Evolutionary conservation across 225 moss, liverwort and hornwort genomes (phyloP).

Genomic region (Bryoerythrophyllum caledonicum): DNA sequence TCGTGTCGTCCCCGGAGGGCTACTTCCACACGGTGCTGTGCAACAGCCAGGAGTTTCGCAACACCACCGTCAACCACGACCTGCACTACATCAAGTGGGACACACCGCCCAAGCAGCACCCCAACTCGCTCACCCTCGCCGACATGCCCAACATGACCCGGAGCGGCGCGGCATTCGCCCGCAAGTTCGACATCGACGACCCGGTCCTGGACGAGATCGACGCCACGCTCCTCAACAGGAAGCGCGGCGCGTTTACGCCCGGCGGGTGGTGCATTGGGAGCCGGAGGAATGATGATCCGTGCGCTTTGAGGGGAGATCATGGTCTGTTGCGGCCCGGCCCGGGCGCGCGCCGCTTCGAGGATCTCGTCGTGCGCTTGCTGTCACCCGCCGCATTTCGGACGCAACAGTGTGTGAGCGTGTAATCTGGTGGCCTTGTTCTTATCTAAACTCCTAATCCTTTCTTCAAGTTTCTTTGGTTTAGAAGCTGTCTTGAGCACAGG

Average conservation of each 20-base stretch:
- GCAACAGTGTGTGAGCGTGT: conserved; percentile 60
- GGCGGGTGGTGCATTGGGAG: conserved; percentile 77
- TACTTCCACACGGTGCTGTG: conserved; percentile 95
- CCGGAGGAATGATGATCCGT: conserved; percentile 62
- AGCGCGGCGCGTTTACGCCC: conserved; percentile 55
- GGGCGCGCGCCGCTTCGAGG: conserved; percentile 74
- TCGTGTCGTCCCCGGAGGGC: conserved; percentile 89
- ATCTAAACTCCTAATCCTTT: too few species aligned
- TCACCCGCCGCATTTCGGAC: conserved; percentile 61
- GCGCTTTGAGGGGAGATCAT: conserved; percentile 54
- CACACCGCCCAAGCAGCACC: conserved; percentile 85
- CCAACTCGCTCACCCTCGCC: conserved; percentile 54
- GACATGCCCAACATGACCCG: conserved; percentile 63
- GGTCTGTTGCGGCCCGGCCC: conserved; percentile 64
- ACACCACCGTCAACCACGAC: conserved; percentile 94
- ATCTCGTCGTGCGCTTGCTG: conserved; percentile 59
- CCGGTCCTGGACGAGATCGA: conserved; percentile 74
- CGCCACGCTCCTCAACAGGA: conserved; percentile 53
- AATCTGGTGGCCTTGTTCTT: neutral
- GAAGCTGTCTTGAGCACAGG: too few species aligned
- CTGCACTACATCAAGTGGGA: conserved; percentile 96
- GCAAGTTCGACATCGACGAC: conserved; percentile 68
- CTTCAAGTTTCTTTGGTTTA: too few species aligned
- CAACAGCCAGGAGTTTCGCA: conserved; percentile 81
- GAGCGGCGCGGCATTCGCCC: conserved; percentile 84